Evolutionary conservation across 169 alveolate genomes (phyloP).

Genomic region (Plasmodium cynomolgi): DNA sequence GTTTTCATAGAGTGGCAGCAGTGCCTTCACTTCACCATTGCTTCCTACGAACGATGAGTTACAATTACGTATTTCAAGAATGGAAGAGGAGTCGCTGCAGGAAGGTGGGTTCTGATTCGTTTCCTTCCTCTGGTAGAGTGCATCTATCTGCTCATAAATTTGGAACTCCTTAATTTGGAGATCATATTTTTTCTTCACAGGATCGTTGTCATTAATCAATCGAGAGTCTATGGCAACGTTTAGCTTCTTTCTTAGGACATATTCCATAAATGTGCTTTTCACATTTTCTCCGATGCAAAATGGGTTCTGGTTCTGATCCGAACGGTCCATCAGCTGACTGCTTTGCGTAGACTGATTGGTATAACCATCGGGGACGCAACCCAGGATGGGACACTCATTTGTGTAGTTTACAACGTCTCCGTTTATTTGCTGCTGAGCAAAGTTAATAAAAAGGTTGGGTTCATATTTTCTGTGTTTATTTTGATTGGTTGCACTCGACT

Average conservation of each 20-base stretch:
- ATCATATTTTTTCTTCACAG: background rate
- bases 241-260: background rate
- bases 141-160: background rate
- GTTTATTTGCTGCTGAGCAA: background rate
- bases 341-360: background rate
- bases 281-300: background rate
- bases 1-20: background rate
- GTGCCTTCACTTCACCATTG: background rate
- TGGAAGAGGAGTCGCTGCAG: background rate
- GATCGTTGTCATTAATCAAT: background rate
- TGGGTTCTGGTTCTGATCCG: background rate
- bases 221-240: conserved; percentile 1
- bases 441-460: background rate
- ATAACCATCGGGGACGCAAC: background rate
- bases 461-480: background rate
- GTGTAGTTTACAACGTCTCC: background rate
- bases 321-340: background rate
- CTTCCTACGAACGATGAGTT: background rate
- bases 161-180: background rate
- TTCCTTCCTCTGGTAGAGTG: background rate
- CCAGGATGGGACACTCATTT: background rate
- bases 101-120: background rate
- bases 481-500: background rate
- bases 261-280: background rate
- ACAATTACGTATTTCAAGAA: background rate